Conservation (phyloP, 2,329 filamentous ascomycete genomes). For the Neonectria neomacrospora region DNA sequence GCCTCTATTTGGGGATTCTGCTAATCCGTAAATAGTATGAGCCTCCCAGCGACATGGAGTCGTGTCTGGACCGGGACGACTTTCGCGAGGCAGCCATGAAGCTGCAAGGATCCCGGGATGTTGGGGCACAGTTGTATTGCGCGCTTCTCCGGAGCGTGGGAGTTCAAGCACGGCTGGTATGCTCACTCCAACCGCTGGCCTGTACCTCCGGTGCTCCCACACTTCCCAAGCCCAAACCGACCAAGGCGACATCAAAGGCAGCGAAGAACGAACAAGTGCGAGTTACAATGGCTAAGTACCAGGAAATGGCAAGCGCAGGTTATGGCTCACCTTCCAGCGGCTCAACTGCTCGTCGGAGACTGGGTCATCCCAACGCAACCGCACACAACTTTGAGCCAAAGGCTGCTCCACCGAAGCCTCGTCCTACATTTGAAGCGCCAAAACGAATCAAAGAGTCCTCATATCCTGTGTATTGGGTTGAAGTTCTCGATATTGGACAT, state of each 20-base stretch:
- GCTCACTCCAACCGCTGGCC: conserved; percentile 85
- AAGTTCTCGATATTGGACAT: conserved; percentile 84
- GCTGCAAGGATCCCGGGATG: conserved; percentile 84
- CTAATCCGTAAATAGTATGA: conserved; percentile 58
- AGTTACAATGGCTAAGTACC: conserved; percentile 55
- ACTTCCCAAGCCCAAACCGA: conserved; percentile 54
- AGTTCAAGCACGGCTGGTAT: conserved; percentile 84
- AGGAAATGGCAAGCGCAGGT: conserved; percentile 45
- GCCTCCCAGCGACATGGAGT: conserved; percentile 72
- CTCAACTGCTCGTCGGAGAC: conserved; percentile 57
- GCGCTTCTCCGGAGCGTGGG: conserved; percentile 85
- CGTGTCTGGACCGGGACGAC: conserved; percentile 74
- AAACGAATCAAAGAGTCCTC: conserved; percentile 73
- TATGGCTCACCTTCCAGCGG: conserved; percentile 45
- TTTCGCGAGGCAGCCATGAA: conserved; percentile 77
- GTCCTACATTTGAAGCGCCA: conserved; percentile 48
- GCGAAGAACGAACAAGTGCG: conserved; percentile 51
- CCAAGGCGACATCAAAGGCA: conserved; percentile 45
- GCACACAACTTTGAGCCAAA: conserved; percentile 62
- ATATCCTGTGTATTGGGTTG: conserved; percentile 93
- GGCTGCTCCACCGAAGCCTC: conserved; percentile 50
- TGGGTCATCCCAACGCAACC: conserved; percentile 66
- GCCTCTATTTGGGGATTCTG: conserved; percentile 5
- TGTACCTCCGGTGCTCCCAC: conserved; percentile 68
- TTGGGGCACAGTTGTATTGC: conserved; percentile 92